Conservation (phyloP, 768 basidiomycete species). For the Naematelia aurantialba region DNA sequence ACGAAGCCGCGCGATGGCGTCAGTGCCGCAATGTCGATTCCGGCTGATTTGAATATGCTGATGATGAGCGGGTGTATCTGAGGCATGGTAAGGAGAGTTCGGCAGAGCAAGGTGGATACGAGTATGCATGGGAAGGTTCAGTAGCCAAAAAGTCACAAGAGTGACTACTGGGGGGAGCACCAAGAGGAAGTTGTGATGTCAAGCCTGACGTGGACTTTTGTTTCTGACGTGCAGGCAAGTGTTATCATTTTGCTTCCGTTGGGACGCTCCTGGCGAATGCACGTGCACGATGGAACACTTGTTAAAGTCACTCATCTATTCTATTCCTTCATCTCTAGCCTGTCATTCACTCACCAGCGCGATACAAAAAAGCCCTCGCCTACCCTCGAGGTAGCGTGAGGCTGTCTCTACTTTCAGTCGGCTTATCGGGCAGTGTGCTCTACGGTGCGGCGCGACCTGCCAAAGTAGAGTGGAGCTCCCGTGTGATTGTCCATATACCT, state of each 20-base stretch:
- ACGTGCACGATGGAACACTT: neutral
- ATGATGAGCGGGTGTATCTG: constrained; percentile 7
- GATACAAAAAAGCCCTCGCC: no score
- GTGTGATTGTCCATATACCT: no score
- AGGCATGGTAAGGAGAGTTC: neutral
- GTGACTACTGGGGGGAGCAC: neutral
- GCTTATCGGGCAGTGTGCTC: no score
- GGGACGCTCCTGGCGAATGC: neutral
- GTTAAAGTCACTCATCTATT: neutral
- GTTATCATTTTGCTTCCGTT: neutral
- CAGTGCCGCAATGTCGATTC: constrained; percentile 3
- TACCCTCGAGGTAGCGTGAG: no score
- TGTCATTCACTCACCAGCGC: no score
- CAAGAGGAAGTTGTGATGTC: neutral
- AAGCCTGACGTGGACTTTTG: neutral
- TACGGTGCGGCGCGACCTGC: no score
- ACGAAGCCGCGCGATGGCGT: constrained; percentile 1
- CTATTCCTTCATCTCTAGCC: neutral
- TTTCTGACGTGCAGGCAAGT: neutral
- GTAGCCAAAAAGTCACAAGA: neutral
- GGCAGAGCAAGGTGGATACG: neutral
- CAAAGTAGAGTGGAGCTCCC: no score
- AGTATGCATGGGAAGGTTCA: neutral
- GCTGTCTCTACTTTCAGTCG: no score
- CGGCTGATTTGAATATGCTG: constrained; percentile 5